Base-by-base conservation (phyloP, 805 yeast species). In the Pichia rugopelliculosa region DNA sequence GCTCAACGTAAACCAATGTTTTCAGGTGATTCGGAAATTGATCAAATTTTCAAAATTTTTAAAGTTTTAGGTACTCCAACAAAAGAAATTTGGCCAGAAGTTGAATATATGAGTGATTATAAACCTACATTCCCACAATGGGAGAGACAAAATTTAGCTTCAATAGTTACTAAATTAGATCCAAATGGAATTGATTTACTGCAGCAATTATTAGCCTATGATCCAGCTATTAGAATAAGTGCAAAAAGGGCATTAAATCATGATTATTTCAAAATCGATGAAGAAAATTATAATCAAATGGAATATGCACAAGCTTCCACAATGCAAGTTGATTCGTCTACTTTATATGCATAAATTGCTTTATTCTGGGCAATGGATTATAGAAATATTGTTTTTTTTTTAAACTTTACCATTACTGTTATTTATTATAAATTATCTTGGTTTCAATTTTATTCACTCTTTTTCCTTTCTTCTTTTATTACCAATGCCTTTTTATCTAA, bases 11-110 rank as follows among this genome's bases (percentile, higher is more conserved):
- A 87, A 64, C 97, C 99, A 9, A 67, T 93, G 45, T 91, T 93
- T 69, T 96, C 98, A 0, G 99, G 99, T 6, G 96, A 93, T 64
- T 88, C 96, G 11, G 99, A 93, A 65, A 95, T 93, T 61, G 99
- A 93, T 65, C 96, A 93, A 69, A 86, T 93, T 55, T 90, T 90
- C 72, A 77, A 93, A 66, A 93, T 93, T 50, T 93, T 93, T 69
- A 77, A 96, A 54, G 74, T 87, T 46, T 75, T 93, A 68, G 99
- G 99, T 18, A 91, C 98, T 3, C 99, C 99, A 41, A 85, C 78
- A 52, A 96, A 88, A 64, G 87, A 86, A 44, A 73, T 77, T 18
- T 93, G 99, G 99, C 97, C 98, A 8, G 96, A 90, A 55, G 95
- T 93, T 41, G 77, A 83, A 39, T 79, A 84, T 52, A 73, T 93